Conservation (phyloP, 257 asterid species). For the Plantago elongata region DNA sequence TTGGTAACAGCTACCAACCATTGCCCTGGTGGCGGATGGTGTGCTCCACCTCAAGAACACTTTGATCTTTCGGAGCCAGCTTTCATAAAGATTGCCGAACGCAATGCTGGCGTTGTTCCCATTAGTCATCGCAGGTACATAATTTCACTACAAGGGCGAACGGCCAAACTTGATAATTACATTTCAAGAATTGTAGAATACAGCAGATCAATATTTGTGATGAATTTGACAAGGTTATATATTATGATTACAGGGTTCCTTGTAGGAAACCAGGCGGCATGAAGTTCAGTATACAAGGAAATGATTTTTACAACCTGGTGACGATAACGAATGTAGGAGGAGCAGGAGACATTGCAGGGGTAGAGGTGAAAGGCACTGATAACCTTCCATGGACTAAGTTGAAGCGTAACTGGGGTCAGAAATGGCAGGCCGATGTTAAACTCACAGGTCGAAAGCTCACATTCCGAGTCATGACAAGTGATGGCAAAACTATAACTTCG, state of each 20-base stretch:
- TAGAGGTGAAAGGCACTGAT: constrained; percentile 27
- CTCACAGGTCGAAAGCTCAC: constrained; percentile 29
- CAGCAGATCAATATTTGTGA: neutral
- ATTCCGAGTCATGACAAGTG: constrained; percentile 37
- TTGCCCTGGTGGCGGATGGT: constrained; percentile 41
- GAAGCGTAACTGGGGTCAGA: constrained; percentile 38
- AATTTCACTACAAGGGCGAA: neutral
- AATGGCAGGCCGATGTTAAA: constrained; percentile 31
- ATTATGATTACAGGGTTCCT: constrained; percentile 29
- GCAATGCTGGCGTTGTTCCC: constrained; percentile 38
- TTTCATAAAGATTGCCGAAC: constrained; percentile 33
- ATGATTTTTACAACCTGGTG: constrained; percentile 37
- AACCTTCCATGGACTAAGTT: constrained; percentile 24
- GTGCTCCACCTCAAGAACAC: constrained; percentile 35
- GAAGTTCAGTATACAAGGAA: constrained; percentile 36
- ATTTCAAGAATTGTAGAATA: neutral
- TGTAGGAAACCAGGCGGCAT: constrained; percentile 52
- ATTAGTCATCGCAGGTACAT: constrained; percentile 35
- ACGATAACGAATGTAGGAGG: constrained; percentile 42
- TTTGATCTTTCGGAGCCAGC: constrained; percentile 43
- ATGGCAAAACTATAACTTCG: constrained; percentile 27
- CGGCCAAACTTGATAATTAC: neutral
- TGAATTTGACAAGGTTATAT: constrained; percentile 1
- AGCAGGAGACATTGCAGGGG: constrained; percentile 33
- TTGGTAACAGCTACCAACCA: constrained; percentile 37